phyloP scores from a whole-genome alignment of 257 asterid genomes.

The Avicennia marina region DNA sequence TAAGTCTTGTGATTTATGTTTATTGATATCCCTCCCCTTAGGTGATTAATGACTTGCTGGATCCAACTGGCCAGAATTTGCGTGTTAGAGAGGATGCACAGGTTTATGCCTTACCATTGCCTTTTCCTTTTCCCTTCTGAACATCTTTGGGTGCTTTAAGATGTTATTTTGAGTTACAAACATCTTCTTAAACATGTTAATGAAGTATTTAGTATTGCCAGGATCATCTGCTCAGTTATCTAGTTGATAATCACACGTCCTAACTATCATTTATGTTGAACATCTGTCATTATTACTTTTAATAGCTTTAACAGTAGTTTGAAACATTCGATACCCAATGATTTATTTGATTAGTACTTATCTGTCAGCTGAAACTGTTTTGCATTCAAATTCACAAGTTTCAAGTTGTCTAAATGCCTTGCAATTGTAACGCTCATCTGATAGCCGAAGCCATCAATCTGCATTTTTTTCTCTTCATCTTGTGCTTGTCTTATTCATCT shows the following conservation, averaged over 20 bases:
- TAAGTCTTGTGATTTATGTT: neutral
- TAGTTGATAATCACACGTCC: neutral
- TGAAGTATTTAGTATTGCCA: too few species aligned
- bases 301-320: too few species aligned
- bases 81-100: constrained; percentile 98
- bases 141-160: neutral
- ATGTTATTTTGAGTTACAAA: neutral
- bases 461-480: constrained; percentile 2
- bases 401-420: constrained; percentile 6
- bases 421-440: neutral
- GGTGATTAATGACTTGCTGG: constrained; percentile 97
- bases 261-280: too few species aligned
- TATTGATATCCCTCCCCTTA: constrained; percentile 28
- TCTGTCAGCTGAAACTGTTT: too few species aligned
- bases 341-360: too few species aligned
- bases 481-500: constrained; percentile 14
- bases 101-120: constrained; percentile 38
- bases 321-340: too few species aligned
- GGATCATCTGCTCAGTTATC: constrained; percentile 1
- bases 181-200: neutral
- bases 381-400: neutral
- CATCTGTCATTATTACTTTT: too few species aligned
- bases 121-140: constrained; percentile 5
- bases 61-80: constrained; percentile 96
- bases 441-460: neutral